Conservation (phyloP, 1,284 basidiomycete species). For the Ceraceosorus guamensis region DNA sequence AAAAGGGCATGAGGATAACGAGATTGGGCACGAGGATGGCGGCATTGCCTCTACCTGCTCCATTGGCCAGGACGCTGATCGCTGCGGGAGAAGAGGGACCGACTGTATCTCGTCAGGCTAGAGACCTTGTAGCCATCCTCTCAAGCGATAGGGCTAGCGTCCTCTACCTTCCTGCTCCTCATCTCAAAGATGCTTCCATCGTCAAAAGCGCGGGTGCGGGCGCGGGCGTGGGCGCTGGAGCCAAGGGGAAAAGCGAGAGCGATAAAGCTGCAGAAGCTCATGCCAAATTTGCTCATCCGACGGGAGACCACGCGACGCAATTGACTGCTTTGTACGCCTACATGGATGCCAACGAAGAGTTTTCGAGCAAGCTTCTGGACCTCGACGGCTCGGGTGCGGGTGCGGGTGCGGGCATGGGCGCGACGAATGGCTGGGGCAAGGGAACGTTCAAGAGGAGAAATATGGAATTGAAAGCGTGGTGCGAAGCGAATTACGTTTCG, state of each 20-base stretch:
- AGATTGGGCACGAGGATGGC: slow-evolving; percentile 36
- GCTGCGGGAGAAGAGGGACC: slow-evolving; percentile 32
- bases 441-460: not conserved
- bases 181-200: not conserved
- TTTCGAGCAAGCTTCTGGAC: slow-evolving; percentile 2
- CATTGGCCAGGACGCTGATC: slow-evolving; percentile 34
- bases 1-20: slow-evolving; percentile 27
- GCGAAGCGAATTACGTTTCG: slow-evolving; percentile 34
- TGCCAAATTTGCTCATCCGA: slow-evolving; percentile 21
- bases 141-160: slow-evolving; percentile 27
- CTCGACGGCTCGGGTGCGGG: too few species aligned
- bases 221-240: too few species aligned
- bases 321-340: slow-evolving; percentile 46
- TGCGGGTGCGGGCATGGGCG: not conserved
- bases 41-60: slow-evolving; percentile 36
- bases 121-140: slow-evolving; percentile 37
- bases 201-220: slow-evolving; percentile 15
- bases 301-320: slow-evolving; percentile 42
- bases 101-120: slow-evolving; percentile 18
- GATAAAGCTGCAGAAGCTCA: slow-evolving; percentile 47
- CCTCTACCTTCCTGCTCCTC: slow-evolving; percentile 23
- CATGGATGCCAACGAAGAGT: slow-evolving; percentile 18
- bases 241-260: not conserved
- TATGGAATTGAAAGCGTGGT: slow-evolving; percentile 51
- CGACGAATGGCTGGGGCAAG: slow-evolving; percentile 10